Evolutionary conservation across 2,329 filamentous ascomycete genomes (phyloP).

Genomic region (Arthrobotrys pseudoclavata): DNA sequence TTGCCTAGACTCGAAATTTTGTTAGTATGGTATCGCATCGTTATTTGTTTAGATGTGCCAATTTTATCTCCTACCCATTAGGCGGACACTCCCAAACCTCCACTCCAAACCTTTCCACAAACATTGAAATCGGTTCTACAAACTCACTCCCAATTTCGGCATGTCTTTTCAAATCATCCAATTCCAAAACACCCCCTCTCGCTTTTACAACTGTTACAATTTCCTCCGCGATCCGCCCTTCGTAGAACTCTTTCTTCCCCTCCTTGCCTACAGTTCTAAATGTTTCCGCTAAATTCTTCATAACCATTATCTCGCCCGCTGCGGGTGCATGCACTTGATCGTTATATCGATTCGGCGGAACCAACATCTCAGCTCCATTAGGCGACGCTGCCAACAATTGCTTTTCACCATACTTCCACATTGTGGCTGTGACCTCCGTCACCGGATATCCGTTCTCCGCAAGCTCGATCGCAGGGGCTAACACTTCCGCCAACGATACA

Average conservation of each 20-base stretch:
- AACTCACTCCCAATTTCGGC: conserved; percentile 79
- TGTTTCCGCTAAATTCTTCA: conserved; percentile 82
- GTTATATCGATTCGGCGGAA: conserved; percentile 66
- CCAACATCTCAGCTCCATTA: conserved; percentile 85
- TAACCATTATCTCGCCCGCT: conserved; percentile 89
- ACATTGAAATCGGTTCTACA: conserved; percentile 85
- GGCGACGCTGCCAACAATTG: conserved; percentile 80
- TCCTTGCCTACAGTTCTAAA: conserved; percentile 83
- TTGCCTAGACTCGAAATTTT: conserved; percentile 69
- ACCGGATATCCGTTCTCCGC: conserved; percentile 92
- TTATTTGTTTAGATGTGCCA: no score
- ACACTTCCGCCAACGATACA: conserved; percentile 79
- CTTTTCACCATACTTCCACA: conserved; percentile 78
- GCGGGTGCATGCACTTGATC: conserved; percentile 80
- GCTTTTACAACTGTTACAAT: conserved; percentile 82
- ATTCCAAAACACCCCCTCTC: conserved; percentile 80
- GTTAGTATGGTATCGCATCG: not conserved
- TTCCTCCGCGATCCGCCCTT: conserved; percentile 83
- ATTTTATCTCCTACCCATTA: conserved; percentile 73
- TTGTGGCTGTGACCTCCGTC: conserved; percentile 79
- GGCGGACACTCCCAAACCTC: conserved; percentile 97
- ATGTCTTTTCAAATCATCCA: conserved; percentile 85
- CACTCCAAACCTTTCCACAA: conserved; percentile 67
- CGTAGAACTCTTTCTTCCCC: conserved; percentile 92
- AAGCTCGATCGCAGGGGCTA: conserved; percentile 85